Evolutionary conservation across 2,329 filamentous ascomycete species (phyloP), one percentile per base, ranked within the genome.

Genomic region (Fusarium coffeatum): DNA sequence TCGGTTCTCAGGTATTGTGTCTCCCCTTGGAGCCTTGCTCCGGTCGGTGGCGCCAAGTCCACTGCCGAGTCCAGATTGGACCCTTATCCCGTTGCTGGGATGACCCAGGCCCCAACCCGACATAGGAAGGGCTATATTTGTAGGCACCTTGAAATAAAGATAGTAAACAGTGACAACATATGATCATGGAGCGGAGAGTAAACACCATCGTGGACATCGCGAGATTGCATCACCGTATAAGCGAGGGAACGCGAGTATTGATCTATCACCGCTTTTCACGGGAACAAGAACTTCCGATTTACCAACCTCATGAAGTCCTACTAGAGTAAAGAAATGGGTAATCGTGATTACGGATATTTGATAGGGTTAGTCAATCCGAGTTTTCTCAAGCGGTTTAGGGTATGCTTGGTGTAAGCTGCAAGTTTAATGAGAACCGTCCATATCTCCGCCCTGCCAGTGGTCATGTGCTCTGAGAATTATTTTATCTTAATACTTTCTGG

Each of bases 221-320:
- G 59, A 72, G 32, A 74, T 75, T 74, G 47, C 59, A 34, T 55
- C 50, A 34, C 43, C 46, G 18, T 23, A 45, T 48, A 72, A 57
- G 62, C 51, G 55, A 58, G 60, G 32, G 59, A 54, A 43, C 68
- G 64, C 46, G 66, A 51, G 41, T 47, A 55, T 66, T 66, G 63
- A 72, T 68, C 47, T 54, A 54, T 41, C 41, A 45, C 32, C 15
- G 59, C 45, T 32, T 58, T 51, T 49, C 43, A 37, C 42, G 51
- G 41, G 45, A 43, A 42, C 40, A 54, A 40, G 8, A 37, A 27
- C 47, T 49, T 40, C 37, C 27, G 32, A 37, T 7, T 43, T 43
- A 40, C 28, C 54, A 61, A 48, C 30, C 47, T 55, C 23, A 18
- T 10, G 9, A 40, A 22, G 13, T 28, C 10, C 16, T 13, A 23